Evolutionary conservation across 805 yeast genomes (phyloP), one percentile per base, ranked within the genome.

Genomic region (Saturnispora kantuleensis): DNA sequence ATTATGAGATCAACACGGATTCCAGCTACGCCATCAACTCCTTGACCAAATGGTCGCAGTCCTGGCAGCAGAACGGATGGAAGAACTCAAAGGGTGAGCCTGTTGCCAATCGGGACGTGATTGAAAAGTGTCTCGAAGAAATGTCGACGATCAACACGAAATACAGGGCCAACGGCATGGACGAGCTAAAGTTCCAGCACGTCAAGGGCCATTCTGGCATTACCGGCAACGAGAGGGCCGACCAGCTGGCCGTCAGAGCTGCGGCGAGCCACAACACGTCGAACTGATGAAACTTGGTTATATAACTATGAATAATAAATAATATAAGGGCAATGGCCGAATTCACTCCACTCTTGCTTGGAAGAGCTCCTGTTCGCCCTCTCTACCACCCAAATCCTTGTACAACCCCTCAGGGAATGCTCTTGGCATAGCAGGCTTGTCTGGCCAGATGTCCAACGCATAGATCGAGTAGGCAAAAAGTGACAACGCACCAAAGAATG

Each of bases 321-420:
- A 30, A 38, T 10, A 28, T 13, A 15, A 12, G 13, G 21, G n/a
- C 18, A 10, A 17, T 18, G 11, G 17, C 36, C n/a, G 16, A 13
- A 10, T 12, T 13, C n/a, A 21, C 32, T 70, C 76, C 35, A 65
- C 59, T 51, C 71, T 65, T n/a, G 71, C 71, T 46, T 61, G 63
- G 51, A 57, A 66, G 47, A 69, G 47, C 40, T 66, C 71, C 49
- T 72, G 69, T 43, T 69, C 72, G 31, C 63, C 68, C 36, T 61
- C 65, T 31, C 69, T 69, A 6, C 84, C 84, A 43, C 95, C 95
- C 49, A 84, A 69, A 49, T 75, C 85, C 58, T 69, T 74, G 55
- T 84, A 84, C 53, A 86, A 71, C 3, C 95, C 95, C 46, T 75
- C 82, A 26, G 93, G 93, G 60, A 71, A 85, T 33, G 78, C 72